phyloP scores from a whole-genome alignment of 805 yeast genomes.

The Barnettozyma wickerhamii region DNA sequence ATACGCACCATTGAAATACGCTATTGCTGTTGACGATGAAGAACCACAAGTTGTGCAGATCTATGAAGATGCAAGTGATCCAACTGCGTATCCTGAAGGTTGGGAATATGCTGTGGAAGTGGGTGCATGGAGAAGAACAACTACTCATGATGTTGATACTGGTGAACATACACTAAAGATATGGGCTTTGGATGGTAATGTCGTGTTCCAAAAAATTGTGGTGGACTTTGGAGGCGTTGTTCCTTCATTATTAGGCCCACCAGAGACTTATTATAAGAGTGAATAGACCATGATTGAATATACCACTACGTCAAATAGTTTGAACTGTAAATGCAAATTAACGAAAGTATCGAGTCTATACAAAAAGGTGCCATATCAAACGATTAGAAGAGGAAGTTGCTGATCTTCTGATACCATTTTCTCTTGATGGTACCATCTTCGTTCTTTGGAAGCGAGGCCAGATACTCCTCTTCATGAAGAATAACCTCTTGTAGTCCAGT shows the following conservation, averaged over 20 bases:
- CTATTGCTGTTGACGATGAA: slow-evolving; percentile 11
- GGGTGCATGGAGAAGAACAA: slow-evolving; percentile 12
- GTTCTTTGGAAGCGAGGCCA: slow-evolving; percentile 1
- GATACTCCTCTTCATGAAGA: slow-evolving; percentile 3
- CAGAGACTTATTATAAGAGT: slow-evolving; percentile 7
- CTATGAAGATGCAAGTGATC: slow-evolving; percentile 11
- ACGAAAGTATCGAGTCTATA: too few species aligned
- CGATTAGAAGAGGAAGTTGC: slow-evolving; percentile 1
- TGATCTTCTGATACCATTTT: background rate
- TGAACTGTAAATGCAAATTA: too few species aligned
- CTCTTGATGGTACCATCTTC: slow-evolving; percentile 3
- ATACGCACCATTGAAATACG: slow-evolving; percentile 12
- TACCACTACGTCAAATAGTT: too few species aligned
- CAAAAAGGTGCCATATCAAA: too few species aligned
- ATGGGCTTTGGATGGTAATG: slow-evolving; percentile 14
- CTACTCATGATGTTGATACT: slow-evolving; percentile 8
- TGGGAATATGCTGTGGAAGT: slow-evolving; percentile 14
- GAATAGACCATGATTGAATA: too few species aligned
- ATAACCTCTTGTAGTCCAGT: slow-evolving; percentile 52
- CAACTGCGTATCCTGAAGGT: slow-evolving; percentile 12
- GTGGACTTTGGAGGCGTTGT: slow-evolving; percentile 12
- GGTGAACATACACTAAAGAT: slow-evolving; percentile 10
- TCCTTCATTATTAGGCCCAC: slow-evolving; percentile 11
- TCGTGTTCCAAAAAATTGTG: slow-evolving; percentile 14
- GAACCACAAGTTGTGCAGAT: slow-evolving; percentile 12